A percentile compares a stretch with the other conserved stretches of the same genome.
Evolutionary conservation across 73 alveolate genomes (phyloP).

Genomic region (Effrenium voratum): DNA sequence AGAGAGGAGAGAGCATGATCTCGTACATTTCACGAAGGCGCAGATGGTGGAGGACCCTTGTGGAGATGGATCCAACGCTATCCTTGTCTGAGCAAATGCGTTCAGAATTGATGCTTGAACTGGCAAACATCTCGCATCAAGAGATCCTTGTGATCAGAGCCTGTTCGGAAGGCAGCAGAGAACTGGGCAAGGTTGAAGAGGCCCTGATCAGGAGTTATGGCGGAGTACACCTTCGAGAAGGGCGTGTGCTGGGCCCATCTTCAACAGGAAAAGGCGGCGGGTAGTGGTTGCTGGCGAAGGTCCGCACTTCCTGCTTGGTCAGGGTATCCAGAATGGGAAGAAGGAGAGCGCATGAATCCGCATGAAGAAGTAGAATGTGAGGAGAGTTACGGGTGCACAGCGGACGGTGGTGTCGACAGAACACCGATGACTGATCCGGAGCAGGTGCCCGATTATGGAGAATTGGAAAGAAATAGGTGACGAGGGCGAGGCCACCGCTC

Average conservation of each 20-base stretch:
- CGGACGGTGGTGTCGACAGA: too few species aligned
- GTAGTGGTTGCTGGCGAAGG: too few species aligned
- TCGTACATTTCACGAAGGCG: neutral
- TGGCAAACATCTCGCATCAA: neutral
- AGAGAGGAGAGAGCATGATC: neutral
- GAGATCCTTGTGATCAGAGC: neutral
- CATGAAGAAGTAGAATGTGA: too few species aligned
- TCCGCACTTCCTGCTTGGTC: neutral
- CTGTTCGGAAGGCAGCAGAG: neutral
- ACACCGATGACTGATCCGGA: neutral
- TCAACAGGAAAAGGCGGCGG: too few species aligned
- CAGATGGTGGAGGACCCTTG: neutral
- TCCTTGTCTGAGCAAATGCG: neutral
- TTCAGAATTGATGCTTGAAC: neutral
- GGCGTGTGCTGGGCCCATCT: too few species aligned
- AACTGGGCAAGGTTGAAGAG: neutral
- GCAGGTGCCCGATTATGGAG: neutral
- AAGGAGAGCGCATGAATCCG: neutral
- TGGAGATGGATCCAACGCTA: neutral
- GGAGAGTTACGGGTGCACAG: too few species aligned
- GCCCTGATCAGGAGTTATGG: neutral
- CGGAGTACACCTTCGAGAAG: neutral
- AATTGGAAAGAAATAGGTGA: neutral
- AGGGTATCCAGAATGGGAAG: too few species aligned
- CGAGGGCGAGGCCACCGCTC: neutral